phyloP scores from a whole-genome alignment of 345 rosid species.

The Triadica sebifera region DNA sequence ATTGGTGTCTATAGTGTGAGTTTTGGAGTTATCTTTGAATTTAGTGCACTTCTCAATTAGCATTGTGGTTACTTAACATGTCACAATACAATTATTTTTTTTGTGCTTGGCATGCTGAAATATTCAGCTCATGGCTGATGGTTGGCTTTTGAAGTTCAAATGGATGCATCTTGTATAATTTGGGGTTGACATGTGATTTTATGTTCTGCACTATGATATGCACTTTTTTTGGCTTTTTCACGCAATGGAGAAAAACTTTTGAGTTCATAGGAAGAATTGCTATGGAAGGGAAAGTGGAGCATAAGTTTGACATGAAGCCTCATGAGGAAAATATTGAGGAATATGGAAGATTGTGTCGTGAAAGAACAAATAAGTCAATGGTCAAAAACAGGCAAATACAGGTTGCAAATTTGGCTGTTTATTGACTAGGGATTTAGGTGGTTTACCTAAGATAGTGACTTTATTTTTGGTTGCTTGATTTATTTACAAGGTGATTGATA shows the following conservation, averaged over 20 bases:
- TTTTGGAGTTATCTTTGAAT: background rate
- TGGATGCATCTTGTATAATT: background rate
- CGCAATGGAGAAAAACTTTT: background rate
- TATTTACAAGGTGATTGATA: constrained; percentile 62
- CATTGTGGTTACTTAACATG: background rate
- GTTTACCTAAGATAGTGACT: constrained; percentile 6
- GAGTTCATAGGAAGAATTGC: constrained; percentile 50
- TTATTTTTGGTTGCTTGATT: constrained; percentile 9
- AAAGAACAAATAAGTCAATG: constrained; percentile 85
- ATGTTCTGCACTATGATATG: too few relatives aligned
- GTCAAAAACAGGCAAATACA: constrained; percentile 77
- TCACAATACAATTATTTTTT: too few relatives aligned
- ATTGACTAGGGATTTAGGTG: constrained; percentile 10
- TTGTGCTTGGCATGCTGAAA: background rate
- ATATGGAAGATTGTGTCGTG: constrained; percentile 83
- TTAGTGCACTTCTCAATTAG: background rate
- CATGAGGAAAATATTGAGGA: constrained; percentile 67
- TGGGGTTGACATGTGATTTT: background rate
- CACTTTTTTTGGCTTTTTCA: background rate
- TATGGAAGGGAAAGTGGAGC: constrained; percentile 75
- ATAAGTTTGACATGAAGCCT: constrained; percentile 95
- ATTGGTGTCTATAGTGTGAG: background rate
- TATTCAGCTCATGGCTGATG: background rate
- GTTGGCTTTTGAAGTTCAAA: background rate
- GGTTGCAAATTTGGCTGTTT: constrained; percentile 33